Evolutionary conservation across 345 rosid species (phyloP).

Genomic region (Dovyalis caffra): DNA sequence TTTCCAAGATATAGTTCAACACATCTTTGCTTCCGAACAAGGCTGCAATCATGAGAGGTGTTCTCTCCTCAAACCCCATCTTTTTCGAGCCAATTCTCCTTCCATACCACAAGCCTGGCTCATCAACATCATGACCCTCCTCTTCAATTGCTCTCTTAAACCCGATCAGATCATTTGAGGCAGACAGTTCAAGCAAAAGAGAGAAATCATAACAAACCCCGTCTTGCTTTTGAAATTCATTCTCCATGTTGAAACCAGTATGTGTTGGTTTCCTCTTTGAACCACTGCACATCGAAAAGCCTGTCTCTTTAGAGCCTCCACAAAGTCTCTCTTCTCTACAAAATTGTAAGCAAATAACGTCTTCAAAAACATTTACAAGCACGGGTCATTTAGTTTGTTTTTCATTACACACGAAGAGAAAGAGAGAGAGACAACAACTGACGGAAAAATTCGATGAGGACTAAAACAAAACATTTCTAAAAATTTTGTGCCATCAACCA

Average conservation of each 20-base stretch:
- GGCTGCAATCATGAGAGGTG: constrained; percentile 89
- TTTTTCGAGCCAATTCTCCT: constrained; percentile 53
- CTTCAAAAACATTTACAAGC: constrained; percentile 28
- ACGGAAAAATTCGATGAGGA: no score
- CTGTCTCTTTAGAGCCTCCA: constrained; percentile 7
- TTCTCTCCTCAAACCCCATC: constrained; percentile 75
- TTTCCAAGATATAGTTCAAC: constrained; percentile 47
- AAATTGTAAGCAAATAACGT: constrained; percentile 10
- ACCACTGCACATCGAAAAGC: constrained; percentile 43
- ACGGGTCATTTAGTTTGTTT: neutral
- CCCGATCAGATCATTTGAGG: constrained; percentile 63
- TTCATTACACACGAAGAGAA: neutral
- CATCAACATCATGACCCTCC: constrained; percentile 53
- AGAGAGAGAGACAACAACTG: neutral
- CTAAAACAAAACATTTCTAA: neutral
- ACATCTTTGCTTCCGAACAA: constrained; percentile 77
- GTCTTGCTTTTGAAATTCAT: constrained; percentile 17
- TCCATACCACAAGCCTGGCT: constrained; percentile 74
- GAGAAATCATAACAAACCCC: constrained; percentile 38
- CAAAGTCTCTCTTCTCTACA: constrained; percentile 18
- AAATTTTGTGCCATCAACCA: constrained; percentile 9
- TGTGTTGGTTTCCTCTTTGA: constrained; percentile 33
- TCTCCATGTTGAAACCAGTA: constrained; percentile 19
- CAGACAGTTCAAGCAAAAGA: constrained; percentile 62
- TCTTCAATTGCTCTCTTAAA: constrained; percentile 55